Evolutionary conservation across 176 grass and related monocot species (phyloP).

Genomic region (Triticum timopheevii): DNA sequence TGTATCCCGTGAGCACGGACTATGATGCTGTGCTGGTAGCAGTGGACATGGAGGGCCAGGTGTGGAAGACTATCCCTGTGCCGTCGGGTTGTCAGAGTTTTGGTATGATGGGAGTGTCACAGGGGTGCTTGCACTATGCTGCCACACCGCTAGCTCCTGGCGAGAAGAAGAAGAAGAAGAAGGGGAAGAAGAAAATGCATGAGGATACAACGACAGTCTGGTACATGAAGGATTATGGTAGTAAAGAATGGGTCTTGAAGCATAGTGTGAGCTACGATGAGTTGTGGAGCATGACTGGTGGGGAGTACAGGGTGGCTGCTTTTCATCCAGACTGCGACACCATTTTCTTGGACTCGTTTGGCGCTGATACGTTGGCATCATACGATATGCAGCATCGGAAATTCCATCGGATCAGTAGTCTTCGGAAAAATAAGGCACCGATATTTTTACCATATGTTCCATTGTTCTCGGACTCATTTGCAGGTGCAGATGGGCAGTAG

Average conservation of each 20-base stretch:
- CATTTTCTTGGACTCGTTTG: background rate
- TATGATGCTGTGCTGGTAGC: background rate
- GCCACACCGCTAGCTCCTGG: background rate
- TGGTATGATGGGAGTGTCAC: background rate
- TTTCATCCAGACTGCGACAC: background rate
- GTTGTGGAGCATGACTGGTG: background rate
- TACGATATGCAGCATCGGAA: background rate
- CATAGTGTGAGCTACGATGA: background rate
- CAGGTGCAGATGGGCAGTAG: background rate
- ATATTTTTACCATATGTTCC: background rate
- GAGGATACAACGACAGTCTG: background rate
- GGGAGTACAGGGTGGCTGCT: background rate
- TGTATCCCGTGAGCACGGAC: background rate
- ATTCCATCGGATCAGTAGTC: background rate
- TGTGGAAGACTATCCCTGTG: background rate
- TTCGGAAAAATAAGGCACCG: background rate
- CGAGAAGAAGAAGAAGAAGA: background rate
- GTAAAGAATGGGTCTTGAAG: background rate
- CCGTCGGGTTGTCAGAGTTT: background rate
- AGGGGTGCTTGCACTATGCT: conserved; percentile 1
- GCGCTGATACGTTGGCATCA: background rate
- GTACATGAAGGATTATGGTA: conserved; percentile 7
- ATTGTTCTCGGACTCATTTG: background rate
- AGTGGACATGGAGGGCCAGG: background rate
- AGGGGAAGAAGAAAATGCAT: background rate